These are phyloP conservation scores for Claviceps citrina DNA, from an alignment of 2,329 filamentous ascomycete species.

Conservation along the genomic window DNA sequence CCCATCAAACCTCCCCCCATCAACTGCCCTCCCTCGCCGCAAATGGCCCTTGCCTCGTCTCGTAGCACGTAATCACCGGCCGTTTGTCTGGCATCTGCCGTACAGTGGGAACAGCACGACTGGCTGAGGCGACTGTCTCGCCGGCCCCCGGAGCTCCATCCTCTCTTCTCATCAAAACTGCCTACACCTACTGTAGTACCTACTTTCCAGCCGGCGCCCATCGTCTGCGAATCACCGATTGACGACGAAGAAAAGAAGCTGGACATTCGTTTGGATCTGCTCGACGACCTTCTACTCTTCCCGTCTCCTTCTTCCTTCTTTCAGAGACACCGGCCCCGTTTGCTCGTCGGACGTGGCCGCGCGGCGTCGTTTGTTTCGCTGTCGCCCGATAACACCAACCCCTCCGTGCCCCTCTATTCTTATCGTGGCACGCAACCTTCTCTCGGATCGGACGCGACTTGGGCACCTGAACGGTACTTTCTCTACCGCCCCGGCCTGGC, in stretches of 20 bases:
- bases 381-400: constrained; percentile 5
- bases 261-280: constrained; percentile 1
- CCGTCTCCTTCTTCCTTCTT: neutral
- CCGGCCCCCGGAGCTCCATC: constrained; percentile 1
- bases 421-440: neutral
- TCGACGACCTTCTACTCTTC: neutral
- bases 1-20: no score
- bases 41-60: no score
- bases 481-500: neutral
- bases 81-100: no score
- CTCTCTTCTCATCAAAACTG: constrained; percentile 3
- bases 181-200: no score
- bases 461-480: no score
- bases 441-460: constrained; percentile 4
- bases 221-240: neutral
- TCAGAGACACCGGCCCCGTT: neutral
- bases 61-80: no score
- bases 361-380: constrained; percentile 1
- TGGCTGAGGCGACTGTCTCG: constrained; percentile 5
- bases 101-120: no score
- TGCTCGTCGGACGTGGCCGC: neutral
- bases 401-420: constrained; percentile 7
- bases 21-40: no score
- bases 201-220: neutral
- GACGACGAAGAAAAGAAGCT: constrained; percentile 5